phyloP scores from a whole-genome alignment of 331 rosid genomes.

The Malus hybrid region DNA sequence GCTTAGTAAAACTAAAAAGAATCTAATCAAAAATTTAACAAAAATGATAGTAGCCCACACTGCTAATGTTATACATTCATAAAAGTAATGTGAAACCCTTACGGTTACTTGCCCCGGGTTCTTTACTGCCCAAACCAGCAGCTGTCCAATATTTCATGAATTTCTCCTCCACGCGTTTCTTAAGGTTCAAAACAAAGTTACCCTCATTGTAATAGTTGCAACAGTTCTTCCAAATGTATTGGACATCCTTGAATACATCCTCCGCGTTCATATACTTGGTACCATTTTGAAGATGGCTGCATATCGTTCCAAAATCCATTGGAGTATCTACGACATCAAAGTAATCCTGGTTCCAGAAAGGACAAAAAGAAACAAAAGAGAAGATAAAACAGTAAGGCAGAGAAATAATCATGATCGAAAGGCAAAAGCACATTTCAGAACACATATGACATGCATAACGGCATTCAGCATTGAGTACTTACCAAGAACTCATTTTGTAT shows the following conservation, averaged over 20 bases:
- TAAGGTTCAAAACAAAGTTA: constrained; percentile 90
- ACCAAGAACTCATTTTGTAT: too few relatives aligned
- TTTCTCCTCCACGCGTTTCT: constrained; percentile 89
- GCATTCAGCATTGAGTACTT: too few relatives aligned
- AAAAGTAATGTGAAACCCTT: constrained; percentile 17
- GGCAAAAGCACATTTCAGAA: not conserved
- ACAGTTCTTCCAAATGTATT: constrained; percentile 88
- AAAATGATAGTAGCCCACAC: not conserved
- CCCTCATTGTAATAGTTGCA: constrained; percentile 88
- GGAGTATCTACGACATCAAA: constrained; percentile 91
- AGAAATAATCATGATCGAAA: not conserved
- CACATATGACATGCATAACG: not conserved
- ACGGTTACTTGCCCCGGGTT: constrained; percentile 41
- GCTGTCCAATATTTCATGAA: constrained; percentile 86
- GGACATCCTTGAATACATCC: constrained; percentile 81
- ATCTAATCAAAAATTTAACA: not conserved
- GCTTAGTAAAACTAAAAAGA: not conserved
- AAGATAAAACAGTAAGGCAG: not conserved
- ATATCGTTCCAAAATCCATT: constrained; percentile 95
- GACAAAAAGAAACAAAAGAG: not conserved
- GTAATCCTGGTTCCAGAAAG: constrained; percentile 67
- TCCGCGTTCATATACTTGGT: constrained; percentile 63
- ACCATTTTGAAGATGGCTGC: constrained; percentile 71
- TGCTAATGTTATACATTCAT: not conserved
- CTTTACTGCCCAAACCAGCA: constrained; percentile 74